phyloP scores from a whole-genome alignment of 768 basidiomycete species.

The Boletellus emodensis region DNA sequence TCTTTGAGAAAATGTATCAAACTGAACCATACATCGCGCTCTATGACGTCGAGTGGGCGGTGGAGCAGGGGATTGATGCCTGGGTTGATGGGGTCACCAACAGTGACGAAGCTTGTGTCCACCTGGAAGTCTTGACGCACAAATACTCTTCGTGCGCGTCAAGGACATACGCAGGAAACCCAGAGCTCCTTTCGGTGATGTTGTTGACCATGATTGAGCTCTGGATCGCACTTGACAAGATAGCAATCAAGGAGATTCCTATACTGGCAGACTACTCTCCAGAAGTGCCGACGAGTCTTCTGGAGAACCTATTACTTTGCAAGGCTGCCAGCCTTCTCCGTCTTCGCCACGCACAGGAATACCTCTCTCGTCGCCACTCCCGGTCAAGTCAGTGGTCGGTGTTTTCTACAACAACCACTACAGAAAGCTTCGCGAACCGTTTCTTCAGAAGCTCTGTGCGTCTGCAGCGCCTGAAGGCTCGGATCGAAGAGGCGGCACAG shows the following conservation, averaged over 20 bases:
- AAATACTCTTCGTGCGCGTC: conserved; percentile 26
- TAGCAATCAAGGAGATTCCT: not conserved
- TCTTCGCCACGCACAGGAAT: conserved; percentile 21
- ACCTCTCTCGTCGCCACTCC: conserved; percentile 31
- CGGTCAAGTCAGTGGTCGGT: conserved; percentile 24
- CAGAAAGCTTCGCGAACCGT: conserved; percentile 30
- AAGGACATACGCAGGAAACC: conserved; percentile 29
- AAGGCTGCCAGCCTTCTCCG: conserved; percentile 27
- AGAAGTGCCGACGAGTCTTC: conserved; percentile 35
- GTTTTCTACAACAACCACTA: conserved; percentile 24
- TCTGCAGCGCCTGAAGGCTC: conserved; percentile 19
- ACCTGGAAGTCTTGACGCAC: conserved; percentile 25
- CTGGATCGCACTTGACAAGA: not conserved
- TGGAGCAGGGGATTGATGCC: conserved; percentile 27
- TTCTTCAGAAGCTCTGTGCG: conserved; percentile 23
- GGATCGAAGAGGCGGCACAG: conserved; percentile 30
- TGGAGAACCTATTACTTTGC: conserved; percentile 42
- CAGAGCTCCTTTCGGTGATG: not conserved
- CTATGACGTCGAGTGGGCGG: conserved; percentile 36
- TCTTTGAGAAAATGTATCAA: conserved; percentile 10
- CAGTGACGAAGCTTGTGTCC: conserved; percentile 19
- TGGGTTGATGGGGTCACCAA: conserved; percentile 30
- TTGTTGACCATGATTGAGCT: not conserved
- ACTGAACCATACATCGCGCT: conserved; percentile 19
- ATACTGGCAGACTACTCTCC: conserved; percentile 37